Base-by-base conservation (phyloP, 441 rosid genomes). In the Pelargonium citronellum region DNA sequence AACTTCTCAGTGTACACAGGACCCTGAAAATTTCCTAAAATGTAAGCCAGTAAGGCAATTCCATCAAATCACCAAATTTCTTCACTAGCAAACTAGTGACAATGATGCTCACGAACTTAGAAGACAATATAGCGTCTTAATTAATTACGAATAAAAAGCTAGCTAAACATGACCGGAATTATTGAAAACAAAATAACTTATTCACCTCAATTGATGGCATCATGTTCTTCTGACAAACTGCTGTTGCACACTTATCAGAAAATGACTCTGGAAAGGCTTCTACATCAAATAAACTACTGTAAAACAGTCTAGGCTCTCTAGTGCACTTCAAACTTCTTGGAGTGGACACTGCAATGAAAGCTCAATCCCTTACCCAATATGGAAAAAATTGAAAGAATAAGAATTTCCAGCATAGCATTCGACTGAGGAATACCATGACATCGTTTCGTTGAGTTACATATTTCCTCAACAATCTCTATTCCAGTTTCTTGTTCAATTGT, bases 131-230 rank as follows among this genome's bases (percentile, higher is more conserved):
- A 8, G 41, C 4, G 7, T n/a, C 20, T 4, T 13, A 15, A 4
- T 51, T n/a, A 16, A 16, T 53, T 53, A 53, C 20, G 4, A n/a
- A 53, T n/a, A 53, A n/a, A 53, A n/a, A 5, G 13, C 13, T 44
- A 8, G 49, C 49, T 10, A 44, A 44, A n/a, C 19, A 20, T 22
- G 72, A 20, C n/a, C 6, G 15, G 27, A 3, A 60, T 6, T 12
- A 13, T 24, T 67, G 61, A 15, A 4, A 49, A 63, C 5, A 19
- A 77, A 55, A 34, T 43, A 68, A 62, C 55, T 19, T 6, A 58
- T n/a, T 64, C 83, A 85, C 95, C 95, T 74, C 79, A 68, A 86
- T 81, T 64, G 88, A 84, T 2, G 87, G 75, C 81, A 84, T 74
- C 68, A 64, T 70, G 51, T 58, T 75, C 75, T 62, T 80, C 46